These are phyloP conservation scores for Pseudocercospora crystallina DNA, from an alignment of 2,329 filamentous ascomycete genomes.

Conservation along the genomic window DNA sequence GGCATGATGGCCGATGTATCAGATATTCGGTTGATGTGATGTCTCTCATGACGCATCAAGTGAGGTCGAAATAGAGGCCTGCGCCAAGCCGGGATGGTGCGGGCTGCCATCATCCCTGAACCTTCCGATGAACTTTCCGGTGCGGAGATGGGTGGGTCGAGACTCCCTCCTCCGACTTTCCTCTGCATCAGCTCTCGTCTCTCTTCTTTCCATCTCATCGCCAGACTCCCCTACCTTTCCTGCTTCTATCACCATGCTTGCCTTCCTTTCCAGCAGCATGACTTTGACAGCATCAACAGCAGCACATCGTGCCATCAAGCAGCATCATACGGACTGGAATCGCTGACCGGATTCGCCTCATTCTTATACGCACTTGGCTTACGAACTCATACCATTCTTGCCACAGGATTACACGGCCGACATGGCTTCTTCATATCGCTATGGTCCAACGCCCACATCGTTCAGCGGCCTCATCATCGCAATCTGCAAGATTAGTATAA, in stretches of 20 bases:
- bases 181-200: background rate
- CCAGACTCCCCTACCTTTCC: too few species aligned
- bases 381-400: too few species aligned
- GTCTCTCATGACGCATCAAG: too few species aligned
- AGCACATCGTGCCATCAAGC: too few species aligned
- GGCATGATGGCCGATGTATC: constrained; percentile 17
- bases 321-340: too few species aligned
- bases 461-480: too few species aligned
- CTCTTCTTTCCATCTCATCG: background rate
- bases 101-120: background rate
- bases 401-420: too few species aligned
- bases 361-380: too few species aligned
- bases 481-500: too few species aligned
- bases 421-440: too few species aligned
- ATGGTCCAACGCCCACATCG: too few species aligned
- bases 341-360: too few species aligned
- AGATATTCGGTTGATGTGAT: constrained; percentile 1
- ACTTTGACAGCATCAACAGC: background rate
- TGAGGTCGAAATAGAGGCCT: background rate
- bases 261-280: background rate
- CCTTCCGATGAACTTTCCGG: background rate
- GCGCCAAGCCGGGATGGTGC: background rate
- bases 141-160: background rate
- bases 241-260: background rate
- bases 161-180: background rate